Evolutionary conservation across 768 basidiomycete genomes (phyloP).

Genomic region (Suillus brevipes): DNA sequence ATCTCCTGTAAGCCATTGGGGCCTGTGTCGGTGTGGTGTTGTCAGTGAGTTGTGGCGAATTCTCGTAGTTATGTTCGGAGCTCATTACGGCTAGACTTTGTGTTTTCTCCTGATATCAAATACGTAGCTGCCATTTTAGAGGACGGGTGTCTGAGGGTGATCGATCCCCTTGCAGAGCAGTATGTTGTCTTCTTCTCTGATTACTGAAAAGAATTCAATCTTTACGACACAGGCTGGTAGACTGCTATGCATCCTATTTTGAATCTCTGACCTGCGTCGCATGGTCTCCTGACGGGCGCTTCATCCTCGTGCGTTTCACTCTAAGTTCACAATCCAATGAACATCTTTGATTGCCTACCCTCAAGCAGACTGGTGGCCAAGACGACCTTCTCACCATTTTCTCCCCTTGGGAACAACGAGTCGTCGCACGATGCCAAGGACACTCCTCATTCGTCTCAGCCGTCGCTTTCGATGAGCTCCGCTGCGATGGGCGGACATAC

Average conservation of each 20-base stretch:
- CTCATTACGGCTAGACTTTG: constrained; percentile 60
- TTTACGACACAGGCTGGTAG: constrained; percentile 63
- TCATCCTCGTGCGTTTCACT: constrained; percentile 65
- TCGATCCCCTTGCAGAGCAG: constrained; percentile 88
- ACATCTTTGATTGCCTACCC: constrained; percentile 6
- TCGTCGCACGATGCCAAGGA: constrained; percentile 95
- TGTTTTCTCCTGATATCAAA: constrained; percentile 91
- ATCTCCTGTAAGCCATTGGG: constrained; percentile 43
- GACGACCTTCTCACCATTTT: constrained; percentile 95
- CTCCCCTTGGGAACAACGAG: constrained; percentile 91
- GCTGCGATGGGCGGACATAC: constrained; percentile 87
- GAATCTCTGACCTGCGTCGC: constrained; percentile 86
- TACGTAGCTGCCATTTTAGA: constrained; percentile 89
- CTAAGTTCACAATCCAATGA: not conserved
- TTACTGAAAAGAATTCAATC: constrained; percentile 2
- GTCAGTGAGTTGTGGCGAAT: constrained; percentile 43
- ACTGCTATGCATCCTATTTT: constrained; percentile 95
- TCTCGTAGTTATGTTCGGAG: not conserved
- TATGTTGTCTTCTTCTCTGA: constrained; percentile 36
- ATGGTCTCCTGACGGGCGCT: constrained; percentile 95
- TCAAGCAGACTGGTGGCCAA: constrained; percentile 84
- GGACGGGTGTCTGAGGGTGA: constrained; percentile 87
- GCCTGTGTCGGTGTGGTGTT: constrained; percentile 63
- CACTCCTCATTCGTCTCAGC: constrained; percentile 93
- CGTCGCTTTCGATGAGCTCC: constrained; percentile 86